Evolutionary conservation across 2,329 filamentous ascomycete species (phyloP).

Genomic region (Botrytis hyacinthi): DNA sequence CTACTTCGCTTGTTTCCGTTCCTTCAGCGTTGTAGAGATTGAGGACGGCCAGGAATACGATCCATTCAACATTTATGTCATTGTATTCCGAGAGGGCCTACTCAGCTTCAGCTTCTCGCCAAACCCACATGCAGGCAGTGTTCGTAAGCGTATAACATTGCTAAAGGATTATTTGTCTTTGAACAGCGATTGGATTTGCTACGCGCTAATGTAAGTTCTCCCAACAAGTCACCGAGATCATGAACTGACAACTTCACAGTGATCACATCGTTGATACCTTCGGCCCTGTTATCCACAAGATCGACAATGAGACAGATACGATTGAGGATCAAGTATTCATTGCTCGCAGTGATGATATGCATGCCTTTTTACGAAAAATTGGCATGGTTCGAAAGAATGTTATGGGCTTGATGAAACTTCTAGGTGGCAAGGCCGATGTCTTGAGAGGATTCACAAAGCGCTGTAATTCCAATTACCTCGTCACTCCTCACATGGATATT

Average conservation of each 20-base stretch:
- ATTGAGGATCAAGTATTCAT: constrained; percentile 97
- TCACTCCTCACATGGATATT: constrained; percentile 94
- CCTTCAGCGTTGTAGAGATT: constrained; percentile 78
- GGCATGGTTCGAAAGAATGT: constrained; percentile 91
- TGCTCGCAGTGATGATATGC: constrained; percentile 85
- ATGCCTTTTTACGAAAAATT: constrained; percentile 81
- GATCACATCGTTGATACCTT: constrained; percentile 98
- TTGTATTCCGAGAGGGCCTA: constrained; percentile 94
- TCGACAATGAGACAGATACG: constrained; percentile 83
- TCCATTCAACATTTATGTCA: constrained; percentile 93
- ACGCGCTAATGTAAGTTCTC: constrained; percentile 79
- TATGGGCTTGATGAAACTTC: constrained; percentile 85
- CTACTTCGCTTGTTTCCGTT: constrained; percentile 97
- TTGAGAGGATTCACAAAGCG: constrained; percentile 97
- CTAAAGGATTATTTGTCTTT: constrained; percentile 93
- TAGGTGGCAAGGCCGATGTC: constrained; percentile 97
- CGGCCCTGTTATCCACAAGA: constrained; percentile 80
- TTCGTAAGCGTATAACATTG: constrained; percentile 86
- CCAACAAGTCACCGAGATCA: not conserved
- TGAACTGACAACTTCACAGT: constrained; percentile 43
- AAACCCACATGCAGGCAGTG: constrained; percentile 83
- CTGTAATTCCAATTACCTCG: constrained; percentile 95
- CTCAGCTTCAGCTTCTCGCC: constrained; percentile 91
- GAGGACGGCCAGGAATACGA: constrained; percentile 81
- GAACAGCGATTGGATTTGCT: constrained; percentile 98